Percentiles rank a stretch among this genome's conserved stretches.
Conservation (phyloP, 148 eudicot species). For the Rhododendron henanense region DNA sequence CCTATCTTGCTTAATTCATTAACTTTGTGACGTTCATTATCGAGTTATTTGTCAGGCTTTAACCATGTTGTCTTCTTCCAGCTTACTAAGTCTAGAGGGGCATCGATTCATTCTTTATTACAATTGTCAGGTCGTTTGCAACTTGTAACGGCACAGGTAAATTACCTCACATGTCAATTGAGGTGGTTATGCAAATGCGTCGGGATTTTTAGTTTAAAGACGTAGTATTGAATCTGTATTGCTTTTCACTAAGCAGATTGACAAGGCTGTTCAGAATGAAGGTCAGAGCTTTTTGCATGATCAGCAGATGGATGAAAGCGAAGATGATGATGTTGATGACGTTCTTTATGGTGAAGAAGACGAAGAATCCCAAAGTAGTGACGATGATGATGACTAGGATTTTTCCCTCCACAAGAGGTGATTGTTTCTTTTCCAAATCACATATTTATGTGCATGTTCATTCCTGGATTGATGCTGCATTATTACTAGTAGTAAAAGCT, state of each 20-base stretch:
- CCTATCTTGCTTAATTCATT: not conserved
- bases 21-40: not conserved
- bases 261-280: conserved; percentile 54
- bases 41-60: not conserved
- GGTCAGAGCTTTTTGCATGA: conserved; percentile 28
- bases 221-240: not conserved
- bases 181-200: not conserved
- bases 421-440: not conserved
- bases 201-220: not conserved
- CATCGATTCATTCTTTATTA: conserved; percentile 42
- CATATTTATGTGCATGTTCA: not conserved
- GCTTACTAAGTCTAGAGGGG: conserved; percentile 56
- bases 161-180: not conserved
- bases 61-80: conserved; percentile 22
- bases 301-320: conserved; percentile 47
- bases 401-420: not conserved
- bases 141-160: conserved; percentile 84
- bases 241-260: conserved; percentile 42
- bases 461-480: not conserved
- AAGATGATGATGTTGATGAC: conserved; percentile 73
- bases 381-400: conserved; percentile 42
- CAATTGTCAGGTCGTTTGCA: conserved; percentile 91
- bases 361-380: conserved; percentile 47
- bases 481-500: not conserved
- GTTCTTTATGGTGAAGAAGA: conserved; percentile 59